phyloP scores from a whole-genome alignment of 106 monocot species.

The Acorus calamus region DNA sequence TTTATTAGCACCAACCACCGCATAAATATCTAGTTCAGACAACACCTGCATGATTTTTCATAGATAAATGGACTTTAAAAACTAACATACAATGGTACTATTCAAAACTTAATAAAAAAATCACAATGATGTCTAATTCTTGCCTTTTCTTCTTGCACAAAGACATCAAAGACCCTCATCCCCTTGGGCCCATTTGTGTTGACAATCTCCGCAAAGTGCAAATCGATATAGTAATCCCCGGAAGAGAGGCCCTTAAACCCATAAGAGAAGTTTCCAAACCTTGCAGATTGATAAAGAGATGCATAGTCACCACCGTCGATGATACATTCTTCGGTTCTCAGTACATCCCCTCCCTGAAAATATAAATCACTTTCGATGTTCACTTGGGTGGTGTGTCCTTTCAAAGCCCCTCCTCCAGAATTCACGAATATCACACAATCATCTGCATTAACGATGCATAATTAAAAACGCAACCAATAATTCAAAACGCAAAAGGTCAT shows the following conservation, averaged over 20 bases:
- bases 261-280: conserved; percentile 67
- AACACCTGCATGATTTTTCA: conserved; percentile 36
- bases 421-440: conserved; percentile 55
- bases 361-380: conserved; percentile 42
- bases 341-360: conserved; percentile 60
- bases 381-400: conserved; percentile 9
- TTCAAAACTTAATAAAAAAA: too few relatives aligned
- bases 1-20: conserved; percentile 63
- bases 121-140: not conserved
- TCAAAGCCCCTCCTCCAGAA: conserved; percentile 40
- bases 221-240: conserved; percentile 61
- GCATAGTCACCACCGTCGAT: conserved; percentile 38
- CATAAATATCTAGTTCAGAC: conserved; percentile 66
- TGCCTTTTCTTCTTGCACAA: conserved; percentile 73
- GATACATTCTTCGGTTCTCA: conserved; percentile 38
- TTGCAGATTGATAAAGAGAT: conserved; percentile 61
- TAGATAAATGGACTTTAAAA: not conserved
- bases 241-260: conserved; percentile 40
- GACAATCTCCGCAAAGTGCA: conserved; percentile 83
- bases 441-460: conserved; percentile 22
- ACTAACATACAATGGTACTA: not conserved
- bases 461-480: conserved; percentile 1
- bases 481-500: not conserved
- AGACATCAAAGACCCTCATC: conserved; percentile 71
- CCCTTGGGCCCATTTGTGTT: conserved; percentile 72